phyloP scores from a whole-genome alignment of 768 basidiomycete genomes.

The Kwoniella mangroviensis region DNA sequence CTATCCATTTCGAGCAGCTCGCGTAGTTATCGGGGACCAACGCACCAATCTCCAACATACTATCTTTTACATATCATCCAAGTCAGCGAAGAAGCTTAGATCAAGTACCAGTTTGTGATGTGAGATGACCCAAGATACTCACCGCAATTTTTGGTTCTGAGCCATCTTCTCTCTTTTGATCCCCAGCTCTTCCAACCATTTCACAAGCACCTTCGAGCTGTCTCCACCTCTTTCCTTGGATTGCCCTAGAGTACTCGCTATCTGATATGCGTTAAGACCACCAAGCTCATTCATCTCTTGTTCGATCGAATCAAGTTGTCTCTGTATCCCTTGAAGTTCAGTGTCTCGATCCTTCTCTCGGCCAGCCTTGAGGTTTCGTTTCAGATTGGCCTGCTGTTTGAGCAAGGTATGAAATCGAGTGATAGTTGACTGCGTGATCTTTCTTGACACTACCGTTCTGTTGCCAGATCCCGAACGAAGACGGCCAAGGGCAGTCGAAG shows the following conservation, averaged over 20 bases:
- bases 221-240: slow-evolving; percentile 82
- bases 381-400: slow-evolving; percentile 69
- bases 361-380: slow-evolving; percentile 39
- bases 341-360: slow-evolving; percentile 28
- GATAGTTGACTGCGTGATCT: slow-evolving; percentile 73
- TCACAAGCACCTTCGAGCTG: slow-evolving; percentile 76
- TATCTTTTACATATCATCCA: slow-evolving; percentile 50
- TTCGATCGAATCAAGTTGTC: slow-evolving; percentile 61
- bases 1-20: slow-evolving; percentile 71
- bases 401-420: slow-evolving; percentile 78
- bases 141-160: neutral
- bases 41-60: slow-evolving; percentile 87
- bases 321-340: slow-evolving; percentile 21
- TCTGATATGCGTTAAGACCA: slow-evolving; percentile 78
- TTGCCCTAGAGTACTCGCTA: slow-evolving; percentile 81
- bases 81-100: neutral
- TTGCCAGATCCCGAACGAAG: neutral
- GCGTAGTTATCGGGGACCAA: slow-evolving; percentile 81
- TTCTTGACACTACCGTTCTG: slow-evolving; percentile 28
- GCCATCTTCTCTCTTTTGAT: neutral
- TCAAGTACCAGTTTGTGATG: too few relatives aligned
- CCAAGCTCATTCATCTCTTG: slow-evolving; percentile 71
- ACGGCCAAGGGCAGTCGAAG: neutral
- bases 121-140: neutral
- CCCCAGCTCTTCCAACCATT: slow-evolving; percentile 68